Conservation (phyloP, 305 asterid genomes). For the Fraxinus dipetala region DNA sequence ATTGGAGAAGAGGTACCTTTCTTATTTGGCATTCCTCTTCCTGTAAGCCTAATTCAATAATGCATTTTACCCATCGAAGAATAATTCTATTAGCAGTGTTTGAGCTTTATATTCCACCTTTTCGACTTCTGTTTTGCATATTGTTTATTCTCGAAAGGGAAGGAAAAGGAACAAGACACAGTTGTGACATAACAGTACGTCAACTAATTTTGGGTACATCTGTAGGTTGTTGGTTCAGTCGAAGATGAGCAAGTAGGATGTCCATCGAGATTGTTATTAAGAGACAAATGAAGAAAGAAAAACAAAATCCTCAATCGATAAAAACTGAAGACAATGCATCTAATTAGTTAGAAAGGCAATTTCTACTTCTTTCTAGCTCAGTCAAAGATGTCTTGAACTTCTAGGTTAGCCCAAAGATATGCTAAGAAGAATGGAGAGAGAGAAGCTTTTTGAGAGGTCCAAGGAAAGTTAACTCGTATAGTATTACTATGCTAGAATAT, state of each 20-base stretch:
- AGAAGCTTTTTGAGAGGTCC: neutral
- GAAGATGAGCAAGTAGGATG: neutral
- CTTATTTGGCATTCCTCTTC: neutral
- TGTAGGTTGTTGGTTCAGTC: neutral
- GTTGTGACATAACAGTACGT: neutral
- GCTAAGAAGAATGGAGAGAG: neutral
- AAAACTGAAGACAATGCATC: neutral
- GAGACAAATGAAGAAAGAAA: neutral
- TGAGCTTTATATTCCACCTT: neutral
- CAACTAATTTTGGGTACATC: neutral
- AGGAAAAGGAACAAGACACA: neutral
- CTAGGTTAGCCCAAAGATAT: neutral
- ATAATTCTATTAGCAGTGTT: neutral
- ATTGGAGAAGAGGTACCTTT: constrained; percentile 91
- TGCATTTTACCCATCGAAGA: neutral
- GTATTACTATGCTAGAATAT: neutral
- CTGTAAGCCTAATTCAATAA: neutral
- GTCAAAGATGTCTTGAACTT: neutral
- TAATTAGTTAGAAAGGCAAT: neutral
- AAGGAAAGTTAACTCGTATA: neutral
- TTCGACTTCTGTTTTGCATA: neutral
- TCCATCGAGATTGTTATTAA: neutral
- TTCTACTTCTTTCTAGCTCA: neutral
- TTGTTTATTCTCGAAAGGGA: neutral
- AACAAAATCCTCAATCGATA: neutral